These are phyloP conservation scores for Fraxinus platypoda DNA, from an alignment of 305 asterid genomes.

Conservation along the genomic window DNA sequence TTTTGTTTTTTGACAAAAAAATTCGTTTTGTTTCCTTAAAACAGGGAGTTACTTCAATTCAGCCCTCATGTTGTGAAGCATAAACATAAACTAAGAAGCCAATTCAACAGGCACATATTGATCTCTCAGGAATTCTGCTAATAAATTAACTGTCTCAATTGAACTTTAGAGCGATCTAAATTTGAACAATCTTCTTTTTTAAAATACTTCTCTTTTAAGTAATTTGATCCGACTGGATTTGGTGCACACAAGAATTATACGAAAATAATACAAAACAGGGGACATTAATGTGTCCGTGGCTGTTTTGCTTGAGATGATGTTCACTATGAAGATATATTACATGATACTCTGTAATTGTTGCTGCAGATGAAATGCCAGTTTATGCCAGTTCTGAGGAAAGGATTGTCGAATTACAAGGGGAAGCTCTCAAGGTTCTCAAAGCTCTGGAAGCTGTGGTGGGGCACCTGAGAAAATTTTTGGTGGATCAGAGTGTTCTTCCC, in stretches of 20 bases:
- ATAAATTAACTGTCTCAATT: background rate
- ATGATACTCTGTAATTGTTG: conserved; percentile 1
- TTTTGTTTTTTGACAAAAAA: background rate
- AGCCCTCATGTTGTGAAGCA: background rate
- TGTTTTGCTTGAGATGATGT: background rate
- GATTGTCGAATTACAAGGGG: conserved; percentile 82
- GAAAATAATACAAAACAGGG: background rate
- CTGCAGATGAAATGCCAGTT: conserved; percentile 58
- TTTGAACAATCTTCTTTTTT: background rate
- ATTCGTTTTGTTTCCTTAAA: background rate
- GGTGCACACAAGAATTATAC: background rate
- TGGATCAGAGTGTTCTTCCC: conserved; percentile 81
- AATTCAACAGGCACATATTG: background rate
- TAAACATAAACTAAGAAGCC: background rate
- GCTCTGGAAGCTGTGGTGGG: conserved; percentile 78
- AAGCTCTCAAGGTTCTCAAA: conserved; percentile 66
- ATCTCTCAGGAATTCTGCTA: background rate
- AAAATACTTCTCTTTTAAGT: background rate
- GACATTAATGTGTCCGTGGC: background rate
- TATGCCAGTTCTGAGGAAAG: conserved; percentile 76
- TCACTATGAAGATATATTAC: background rate
- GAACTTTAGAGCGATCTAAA: background rate
- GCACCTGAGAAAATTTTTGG: conserved; percentile 80
- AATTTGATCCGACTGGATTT: background rate
- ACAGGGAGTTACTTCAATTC: background rate